Evolutionary conservation across 2,329 filamentous ascomycete genomes (phyloP).

Genomic region (Epichloe baconii): DNA sequence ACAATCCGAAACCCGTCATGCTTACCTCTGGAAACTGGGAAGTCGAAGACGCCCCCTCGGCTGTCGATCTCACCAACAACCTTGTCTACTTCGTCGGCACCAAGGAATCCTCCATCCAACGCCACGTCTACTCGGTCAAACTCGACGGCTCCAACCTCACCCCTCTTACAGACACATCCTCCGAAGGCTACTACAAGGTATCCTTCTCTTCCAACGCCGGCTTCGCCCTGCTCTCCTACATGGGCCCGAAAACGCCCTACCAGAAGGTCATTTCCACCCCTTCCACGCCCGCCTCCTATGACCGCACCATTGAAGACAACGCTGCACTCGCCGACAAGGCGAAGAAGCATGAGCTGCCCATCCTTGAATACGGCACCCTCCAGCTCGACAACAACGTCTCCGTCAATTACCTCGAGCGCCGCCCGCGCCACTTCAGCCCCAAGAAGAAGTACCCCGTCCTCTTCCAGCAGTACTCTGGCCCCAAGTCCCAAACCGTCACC

Average conservation of each 20-base stretch:
- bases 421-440: constrained; percentile 75
- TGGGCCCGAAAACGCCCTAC: constrained; percentile 76
- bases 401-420: constrained; percentile 64
- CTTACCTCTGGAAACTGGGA: constrained; percentile 88
- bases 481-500: constrained; percentile 77
- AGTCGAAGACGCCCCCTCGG: constrained; percentile 72
- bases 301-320: constrained; percentile 70
- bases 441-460: constrained; percentile 84
- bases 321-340: constrained; percentile 53
- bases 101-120: constrained; percentile 75
- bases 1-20: constrained; percentile 69
- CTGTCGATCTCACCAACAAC: constrained; percentile 72
- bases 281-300: constrained; percentile 48
- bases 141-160: constrained; percentile 64
- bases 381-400: constrained; percentile 65
- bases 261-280: constrained; percentile 83
- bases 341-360: constrained; percentile 66
- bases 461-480: constrained; percentile 90
- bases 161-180: constrained; percentile 58
- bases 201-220: constrained; percentile 76
- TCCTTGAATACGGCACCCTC: constrained; percentile 70
- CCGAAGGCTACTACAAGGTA: constrained; percentile 65
- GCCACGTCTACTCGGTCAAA: constrained; percentile 82
- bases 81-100: constrained; percentile 85
- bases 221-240: constrained; percentile 73